Base-by-base conservation (phyloP, 192 early-diverging fungal species). In the Gamsiella multidivaricata region DNA sequence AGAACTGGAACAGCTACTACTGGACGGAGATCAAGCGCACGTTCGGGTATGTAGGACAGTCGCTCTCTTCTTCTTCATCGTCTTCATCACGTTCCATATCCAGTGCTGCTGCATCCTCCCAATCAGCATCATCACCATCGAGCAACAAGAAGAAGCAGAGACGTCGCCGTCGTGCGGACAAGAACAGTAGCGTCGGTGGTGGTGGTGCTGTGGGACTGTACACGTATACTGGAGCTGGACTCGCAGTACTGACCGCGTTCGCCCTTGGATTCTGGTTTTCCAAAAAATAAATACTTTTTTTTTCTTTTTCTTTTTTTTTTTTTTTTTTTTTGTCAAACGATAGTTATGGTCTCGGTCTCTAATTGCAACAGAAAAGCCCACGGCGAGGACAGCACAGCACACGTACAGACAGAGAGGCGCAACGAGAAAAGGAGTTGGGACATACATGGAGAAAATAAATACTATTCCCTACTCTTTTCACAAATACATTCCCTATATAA, bases 1-100 rank as follows among this genome's bases (percentile, higher is more conserved):
- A 83, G 36, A 96, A 98, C 85, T 98, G 95, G 95, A 86, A 87
- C 41, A 87, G 87, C 56, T 98, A 95, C 83, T 98, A 96, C 86
- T 97, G 94, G 94, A 90, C 93, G 80, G 80, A 91, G 42, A 98
- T 98, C 74, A 96, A 97, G 76, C 85, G 86, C 55, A 87, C 91
- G 22, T 98, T 96, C 85, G 96, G 96, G 88, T 94, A 91, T 79
- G 90, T 87, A 72, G 53, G 65, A 63, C 42, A 70, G 64, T 66
- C 63, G 12, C 49, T 55, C 64, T 65, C 60, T 37, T 53, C 61
- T 49, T 55, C 56, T 45, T 36, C 28, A 23, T n/a, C 55, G 5
- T 49, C 66, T 20, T 45, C 66, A 18, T 34, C 66, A 59, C 9
- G 50, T 23, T 45, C 62, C 20, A 57, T 28, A 34, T 61, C 70